Evolutionary conservation across 768 basidiomycete genomes (phyloP).

Genomic region (Russula sp.): DNA sequence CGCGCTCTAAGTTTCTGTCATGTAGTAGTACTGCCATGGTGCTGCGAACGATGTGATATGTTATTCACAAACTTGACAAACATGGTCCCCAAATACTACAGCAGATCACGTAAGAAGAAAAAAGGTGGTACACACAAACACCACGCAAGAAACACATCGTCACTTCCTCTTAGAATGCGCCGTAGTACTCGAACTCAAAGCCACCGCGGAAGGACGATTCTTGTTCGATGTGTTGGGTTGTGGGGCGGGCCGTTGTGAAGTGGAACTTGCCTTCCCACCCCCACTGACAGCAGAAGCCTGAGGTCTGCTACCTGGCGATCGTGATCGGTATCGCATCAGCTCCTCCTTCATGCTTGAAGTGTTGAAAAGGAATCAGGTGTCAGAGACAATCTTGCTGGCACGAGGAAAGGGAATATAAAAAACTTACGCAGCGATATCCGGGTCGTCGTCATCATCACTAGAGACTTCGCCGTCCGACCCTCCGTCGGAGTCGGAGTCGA

Average conservation of each 20-base stretch:
- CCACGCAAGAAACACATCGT: neutral
- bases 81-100: no score
- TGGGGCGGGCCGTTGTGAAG: neutral
- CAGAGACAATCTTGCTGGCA: neutral
- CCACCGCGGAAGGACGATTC: neutral
- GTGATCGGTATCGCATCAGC: neutral
- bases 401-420: neutral
- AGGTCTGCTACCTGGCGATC: neutral
- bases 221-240: neutral
- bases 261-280: neutral
- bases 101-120: neutral
- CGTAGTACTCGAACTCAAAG: neutral
- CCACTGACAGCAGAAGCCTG: neutral
- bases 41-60: no score
- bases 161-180: neutral
- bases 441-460: neutral
- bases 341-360: neutral
- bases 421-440: neutral
- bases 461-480: neutral
- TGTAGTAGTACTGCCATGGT: no score
- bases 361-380: neutral
- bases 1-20: neutral
- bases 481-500: neutral
- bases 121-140: neutral
- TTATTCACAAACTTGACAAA: no score